Conservation (phyloP, 371 early-diverging fungal genomes). For the Blastocladiella emersonii region DNA sequence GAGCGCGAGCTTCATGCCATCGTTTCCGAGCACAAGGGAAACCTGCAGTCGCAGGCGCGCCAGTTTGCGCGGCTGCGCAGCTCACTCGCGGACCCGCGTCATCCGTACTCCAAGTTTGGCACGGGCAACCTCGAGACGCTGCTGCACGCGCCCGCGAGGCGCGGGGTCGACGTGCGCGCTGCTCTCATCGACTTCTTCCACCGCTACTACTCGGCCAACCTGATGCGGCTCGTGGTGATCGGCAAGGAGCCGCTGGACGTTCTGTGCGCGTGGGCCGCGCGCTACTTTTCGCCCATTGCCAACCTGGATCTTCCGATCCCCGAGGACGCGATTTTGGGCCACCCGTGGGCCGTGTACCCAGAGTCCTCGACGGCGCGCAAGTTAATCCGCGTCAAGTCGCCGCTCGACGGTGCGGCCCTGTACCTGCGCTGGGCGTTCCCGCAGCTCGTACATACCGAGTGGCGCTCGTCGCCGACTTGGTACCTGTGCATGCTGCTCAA, state of each 20-base stretch:
- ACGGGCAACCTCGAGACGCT: conserved; percentile 78
- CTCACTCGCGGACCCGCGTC: conserved; percentile 51
- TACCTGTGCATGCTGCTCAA: no score
- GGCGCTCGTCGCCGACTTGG: no score
- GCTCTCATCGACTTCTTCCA: conserved; percentile 75
- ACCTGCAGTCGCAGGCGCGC: conserved; percentile 74
- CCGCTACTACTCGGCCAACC: conserved; percentile 79
- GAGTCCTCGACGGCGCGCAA: no score
- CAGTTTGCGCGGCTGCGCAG: conserved; percentile 73
- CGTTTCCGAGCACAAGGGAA: conserved; percentile 89
- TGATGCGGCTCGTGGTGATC: conserved; percentile 83
- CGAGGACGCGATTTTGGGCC: conserved; percentile 40
- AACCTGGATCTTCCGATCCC: conserved; percentile 59
- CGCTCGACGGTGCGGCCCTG: no score
- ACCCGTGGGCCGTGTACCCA: no score
- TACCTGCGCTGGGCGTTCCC: no score
- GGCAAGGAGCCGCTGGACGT: conserved; percentile 79
- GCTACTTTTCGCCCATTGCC: conserved; percentile 51
- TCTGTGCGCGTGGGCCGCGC: conserved; percentile 62
- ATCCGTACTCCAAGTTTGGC: conserved; percentile 77
- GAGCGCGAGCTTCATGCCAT: conserved; percentile 88
- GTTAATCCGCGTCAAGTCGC: no score
- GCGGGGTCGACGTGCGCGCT: conserved; percentile 68
- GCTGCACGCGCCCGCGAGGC: conserved; percentile 44
- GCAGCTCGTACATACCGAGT: no score